Evolutionary conservation across 805 yeast genomes (phyloP), one percentile per base, ranked within the genome.

Genomic region (Maudiozyma bulderi): DNA sequence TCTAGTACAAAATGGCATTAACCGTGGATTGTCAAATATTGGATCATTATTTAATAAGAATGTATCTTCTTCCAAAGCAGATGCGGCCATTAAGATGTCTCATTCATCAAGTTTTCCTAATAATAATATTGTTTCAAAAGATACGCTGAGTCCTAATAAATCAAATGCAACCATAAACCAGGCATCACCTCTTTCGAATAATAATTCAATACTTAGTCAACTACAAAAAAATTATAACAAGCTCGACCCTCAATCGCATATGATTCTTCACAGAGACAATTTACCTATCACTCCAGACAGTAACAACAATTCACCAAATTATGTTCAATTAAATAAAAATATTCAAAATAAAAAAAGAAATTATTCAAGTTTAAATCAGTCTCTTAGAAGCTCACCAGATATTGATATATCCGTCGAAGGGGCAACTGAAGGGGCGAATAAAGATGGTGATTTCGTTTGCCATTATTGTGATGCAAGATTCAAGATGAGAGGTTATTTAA

Each of bases 401-500:
- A 41, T 8, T 8, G 31, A 14, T 11, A 28, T 37, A 31, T 2
- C 10, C 3, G 9, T n/a, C 30, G 34, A 32, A 14, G 47, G 31
- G 11, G 35, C 26, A 28, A 48, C 46, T 13, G 34, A 32, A 14
- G 47, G 31, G 11, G 35, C 26, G 15, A 48, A 47, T 13, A 51
- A 44, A 2, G 54, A 52, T 20, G 64, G 56, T 44, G 54, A 54
- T 10, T 78, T 75, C 58, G 65, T 66, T 43, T 90, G 98, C 69
- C 80, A 82, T 26, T 78, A 79, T 57, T 90, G 98, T 68, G 77
- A 78, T 51, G 84, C 95, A 0, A 76, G 73, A 47, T 90, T 90
- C 70, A 76, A 81, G 52, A 85, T 90, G 35, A 82, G 86, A 66
- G 96, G 96, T 1, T 89, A 89, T 64, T 72, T 90, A 56, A 90